Conservation (phyloP, 2,329 filamentous ascomycete species). For the Aspergillus jensenii region DNA sequence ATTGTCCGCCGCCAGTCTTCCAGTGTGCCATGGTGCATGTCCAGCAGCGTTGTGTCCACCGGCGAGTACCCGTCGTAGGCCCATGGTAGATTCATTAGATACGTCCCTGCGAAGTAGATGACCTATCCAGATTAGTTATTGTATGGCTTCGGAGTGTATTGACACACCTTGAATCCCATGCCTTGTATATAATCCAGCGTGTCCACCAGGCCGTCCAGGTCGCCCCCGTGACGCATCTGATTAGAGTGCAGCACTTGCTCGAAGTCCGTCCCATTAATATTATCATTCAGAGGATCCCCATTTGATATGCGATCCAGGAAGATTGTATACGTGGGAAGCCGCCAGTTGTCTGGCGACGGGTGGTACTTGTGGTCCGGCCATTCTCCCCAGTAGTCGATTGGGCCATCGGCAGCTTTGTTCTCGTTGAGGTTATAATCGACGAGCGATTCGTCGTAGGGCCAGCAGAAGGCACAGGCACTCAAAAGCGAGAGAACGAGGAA, state of each 20-base stretch:
- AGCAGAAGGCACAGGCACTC: slow-evolving; percentile 10
- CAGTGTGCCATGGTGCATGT: slow-evolving; percentile 62
- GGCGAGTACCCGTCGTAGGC: slow-evolving; percentile 60
- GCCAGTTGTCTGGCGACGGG: slow-evolving; percentile 61
- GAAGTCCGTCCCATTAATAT: slow-evolving; percentile 60
- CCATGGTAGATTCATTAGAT: slow-evolving; percentile 66
- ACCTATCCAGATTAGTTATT: slow-evolving; percentile 37
- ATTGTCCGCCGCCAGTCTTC: slow-evolving; percentile 58
- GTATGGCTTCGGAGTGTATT: too few species aligned
- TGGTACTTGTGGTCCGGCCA: slow-evolving; percentile 53
- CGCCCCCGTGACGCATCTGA: slow-evolving; percentile 64
- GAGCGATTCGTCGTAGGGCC: slow-evolving; percentile 52
- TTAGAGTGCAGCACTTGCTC: slow-evolving; percentile 62
- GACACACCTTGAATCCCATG: slow-evolving; percentile 59
- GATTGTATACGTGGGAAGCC: slow-evolving; percentile 65
- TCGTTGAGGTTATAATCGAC: slow-evolving; percentile 61
- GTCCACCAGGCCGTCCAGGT: slow-evolving; percentile 57
- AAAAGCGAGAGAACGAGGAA: too few species aligned
- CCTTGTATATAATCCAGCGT: slow-evolving; percentile 66
- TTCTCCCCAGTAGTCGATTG: slow-evolving; percentile 56
- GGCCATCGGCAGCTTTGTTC: slow-evolving; percentile 55
- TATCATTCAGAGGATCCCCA: slow-evolving; percentile 63
- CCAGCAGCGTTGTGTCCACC: slow-evolving; percentile 62
- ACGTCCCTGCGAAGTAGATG: slow-evolving; percentile 62
- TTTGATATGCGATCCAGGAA: slow-evolving; percentile 66